Conservation (phyloP, 2,329 filamentous ascomycete species). For the Arthroderma sp. region DNA sequence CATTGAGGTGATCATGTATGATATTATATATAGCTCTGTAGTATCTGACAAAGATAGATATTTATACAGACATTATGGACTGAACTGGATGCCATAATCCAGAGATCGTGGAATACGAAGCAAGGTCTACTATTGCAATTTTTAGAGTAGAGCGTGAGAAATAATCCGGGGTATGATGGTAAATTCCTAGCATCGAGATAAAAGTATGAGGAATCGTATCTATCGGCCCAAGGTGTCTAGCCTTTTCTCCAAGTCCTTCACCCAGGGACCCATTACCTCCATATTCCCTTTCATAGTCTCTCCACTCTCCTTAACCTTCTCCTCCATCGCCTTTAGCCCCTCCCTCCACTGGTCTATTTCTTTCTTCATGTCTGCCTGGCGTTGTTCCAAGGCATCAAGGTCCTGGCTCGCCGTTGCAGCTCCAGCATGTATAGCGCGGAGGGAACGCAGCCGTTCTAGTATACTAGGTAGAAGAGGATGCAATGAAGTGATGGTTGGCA, state of each 20-base stretch:
- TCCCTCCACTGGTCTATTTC: slow-evolving; percentile 82
- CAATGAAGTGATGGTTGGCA: slow-evolving; percentile 78
- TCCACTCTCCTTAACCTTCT: slow-evolving; percentile 58
- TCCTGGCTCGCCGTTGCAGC: slow-evolving; percentile 71
- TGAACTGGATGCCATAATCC: no score
- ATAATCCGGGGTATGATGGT: background rate
- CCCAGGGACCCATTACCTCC: slow-evolving; percentile 75
- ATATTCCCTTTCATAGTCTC: slow-evolving; percentile 64
- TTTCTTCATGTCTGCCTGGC: slow-evolving; percentile 67
- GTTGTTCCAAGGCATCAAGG: slow-evolving; percentile 62
- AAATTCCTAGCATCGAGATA: background rate
- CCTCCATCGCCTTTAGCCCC: slow-evolving; percentile 66
- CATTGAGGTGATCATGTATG: background rate
- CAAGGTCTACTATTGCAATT: no score
- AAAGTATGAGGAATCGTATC: background rate
- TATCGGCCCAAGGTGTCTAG: slow-evolving; percentile 47
- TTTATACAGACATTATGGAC: background rate
- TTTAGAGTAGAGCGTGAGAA: no score
- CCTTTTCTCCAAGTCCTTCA: slow-evolving; percentile 71
- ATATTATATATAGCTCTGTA: background rate
- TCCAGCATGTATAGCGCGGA: slow-evolving; percentile 74
- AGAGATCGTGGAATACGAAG: no score
- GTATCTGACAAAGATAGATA: background rate
- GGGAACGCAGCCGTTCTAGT: slow-evolving; percentile 70
- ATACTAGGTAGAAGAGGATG: slow-evolving; percentile 74